Evolutionary conservation across 805 yeast genomes (phyloP), one percentile per base, ranked within the genome.

Genomic region (Candida tammaniensis): DNA sequence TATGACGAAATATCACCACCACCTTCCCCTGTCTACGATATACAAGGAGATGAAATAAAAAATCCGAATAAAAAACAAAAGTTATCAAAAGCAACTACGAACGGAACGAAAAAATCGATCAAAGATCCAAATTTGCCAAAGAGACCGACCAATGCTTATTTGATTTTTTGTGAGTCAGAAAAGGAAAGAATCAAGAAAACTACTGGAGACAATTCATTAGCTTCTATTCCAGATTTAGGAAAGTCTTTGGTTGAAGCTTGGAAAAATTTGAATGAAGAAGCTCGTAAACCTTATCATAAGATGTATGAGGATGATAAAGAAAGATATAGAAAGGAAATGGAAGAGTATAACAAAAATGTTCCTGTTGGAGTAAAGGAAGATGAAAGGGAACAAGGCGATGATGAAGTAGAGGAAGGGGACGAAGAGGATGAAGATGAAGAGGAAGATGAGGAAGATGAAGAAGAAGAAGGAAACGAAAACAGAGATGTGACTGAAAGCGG

Each of bases 71-170:
- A 48, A 27, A 47, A 44, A 33, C 41, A 17, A 16, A 25, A 25
- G 13, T 32, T 30, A 24, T 4, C 16, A 7, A 35, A 29, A 16
- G 12, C 6, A 5, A 17, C 32, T 14, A 8, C 24, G 4, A n/a
- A n/a, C n/a, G 38, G 36, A 19, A 27, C 27, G 21, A 39, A 35
- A 25, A 34, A 34, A n/a, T 28, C 29, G 5, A 35, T 44, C 46
- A 76, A 88, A 48, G 95, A 88, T 56, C 96, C 96, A 7, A 80
- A 79, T 46, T 71, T 82, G 49, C 97, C 96, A 14, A 86, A 84
- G 48, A 71, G 94, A 49, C 96, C 96, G 5, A 82, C 93, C 3
- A 89, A 88, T 57, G 95, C 96, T 4, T 89, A 88, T 51, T 67
- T 86, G 42, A 74, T 86, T 17, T 88, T 83, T 52, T 89, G 96